Conservation (phyloP, 306 rosid genomes). For the Phaseolus lunatus region DNA sequence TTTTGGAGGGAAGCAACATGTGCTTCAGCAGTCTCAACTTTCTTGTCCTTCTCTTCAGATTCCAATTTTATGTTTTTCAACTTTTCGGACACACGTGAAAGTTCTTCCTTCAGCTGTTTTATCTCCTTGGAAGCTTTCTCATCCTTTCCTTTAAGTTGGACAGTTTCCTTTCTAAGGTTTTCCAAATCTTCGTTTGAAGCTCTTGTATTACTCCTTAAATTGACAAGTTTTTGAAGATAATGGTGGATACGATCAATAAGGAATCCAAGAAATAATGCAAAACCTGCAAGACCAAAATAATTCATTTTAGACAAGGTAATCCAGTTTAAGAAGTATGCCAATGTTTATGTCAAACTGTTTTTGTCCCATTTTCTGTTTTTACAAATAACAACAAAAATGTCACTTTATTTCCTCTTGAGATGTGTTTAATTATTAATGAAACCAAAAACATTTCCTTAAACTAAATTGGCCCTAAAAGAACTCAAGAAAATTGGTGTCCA, state of each 20-base stretch:
- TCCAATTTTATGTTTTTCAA: slow-evolving; percentile 74
- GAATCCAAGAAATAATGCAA: slow-evolving; percentile 81
- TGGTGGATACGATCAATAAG: slow-evolving; percentile 74
- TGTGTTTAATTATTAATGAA: background rate
- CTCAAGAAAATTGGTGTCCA: background rate
- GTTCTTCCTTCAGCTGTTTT: slow-evolving; percentile 59
- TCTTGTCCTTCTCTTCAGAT: slow-evolving; percentile 67
- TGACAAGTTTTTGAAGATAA: slow-evolving; percentile 67
- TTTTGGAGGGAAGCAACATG: slow-evolving; percentile 80
- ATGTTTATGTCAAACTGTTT: background rate
- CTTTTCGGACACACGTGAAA: slow-evolving; percentile 53
- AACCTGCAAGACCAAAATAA: slow-evolving; percentile 61
- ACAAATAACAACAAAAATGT: background rate
- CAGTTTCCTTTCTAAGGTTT: slow-evolving; percentile 60
- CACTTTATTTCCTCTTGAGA: background rate
- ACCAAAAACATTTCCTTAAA: background rate
- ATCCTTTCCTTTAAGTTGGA: slow-evolving; percentile 61
- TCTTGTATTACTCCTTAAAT: slow-evolving; percentile 57
- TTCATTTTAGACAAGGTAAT: slow-evolving; percentile 24
- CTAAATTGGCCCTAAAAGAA: background rate
- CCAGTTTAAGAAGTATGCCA: background rate
- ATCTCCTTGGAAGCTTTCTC: slow-evolving; percentile 65
- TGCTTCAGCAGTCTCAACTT: slow-evolving; percentile 70
- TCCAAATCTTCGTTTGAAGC: slow-evolving; percentile 75
- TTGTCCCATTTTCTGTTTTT: slow-evolving; percentile 1